These are phyloP conservation scores for Fusarium phyllophilum DNA, from an alignment of 2,329 filamentous ascomycete genomes.

Conservation along the genomic window DNA sequence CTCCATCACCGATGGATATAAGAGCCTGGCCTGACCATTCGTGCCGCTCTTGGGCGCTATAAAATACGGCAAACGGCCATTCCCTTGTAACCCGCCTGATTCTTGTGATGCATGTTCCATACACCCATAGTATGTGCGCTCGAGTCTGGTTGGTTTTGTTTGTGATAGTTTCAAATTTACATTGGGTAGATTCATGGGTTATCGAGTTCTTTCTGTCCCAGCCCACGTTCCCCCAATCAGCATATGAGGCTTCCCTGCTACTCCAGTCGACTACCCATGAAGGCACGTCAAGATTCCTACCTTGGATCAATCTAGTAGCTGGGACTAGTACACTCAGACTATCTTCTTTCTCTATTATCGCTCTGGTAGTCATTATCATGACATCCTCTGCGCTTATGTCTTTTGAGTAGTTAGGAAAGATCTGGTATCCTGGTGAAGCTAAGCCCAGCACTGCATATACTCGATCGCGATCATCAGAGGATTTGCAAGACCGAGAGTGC, in stretches of 20 bases:
- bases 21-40: rapidly evolving
- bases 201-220: too few species aligned
- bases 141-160: rapidly evolving
- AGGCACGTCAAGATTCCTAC: rapidly evolving
- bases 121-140: rapidly evolving
- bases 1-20: rapidly evolving
- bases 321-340: rapidly evolving
- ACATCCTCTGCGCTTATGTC: rapidly evolving
- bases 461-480: background rate
- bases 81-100: too few species aligned
- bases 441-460: background rate
- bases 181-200: background rate
- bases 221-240: too few species aligned
- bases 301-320: rapidly evolving
- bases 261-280: background rate
- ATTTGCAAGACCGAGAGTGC: rapidly evolving
- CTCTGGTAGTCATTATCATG: background rate
- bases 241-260: rapidly evolving
- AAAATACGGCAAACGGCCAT: too few species aligned
- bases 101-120: background rate
- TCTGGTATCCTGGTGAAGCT: rapidly evolving
- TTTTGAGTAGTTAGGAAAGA: rapidly evolving
- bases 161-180: rapidly evolving
- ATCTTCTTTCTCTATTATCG: background rate
- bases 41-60: too few species aligned